A percentile compares a stretch with the other conserved stretches of the same genome.
These are phyloP conservation scores for Globisporangium heterothallicum DNA, from an alignment of 352 stramenopile genomes.

Conservation along the genomic window DNA sequence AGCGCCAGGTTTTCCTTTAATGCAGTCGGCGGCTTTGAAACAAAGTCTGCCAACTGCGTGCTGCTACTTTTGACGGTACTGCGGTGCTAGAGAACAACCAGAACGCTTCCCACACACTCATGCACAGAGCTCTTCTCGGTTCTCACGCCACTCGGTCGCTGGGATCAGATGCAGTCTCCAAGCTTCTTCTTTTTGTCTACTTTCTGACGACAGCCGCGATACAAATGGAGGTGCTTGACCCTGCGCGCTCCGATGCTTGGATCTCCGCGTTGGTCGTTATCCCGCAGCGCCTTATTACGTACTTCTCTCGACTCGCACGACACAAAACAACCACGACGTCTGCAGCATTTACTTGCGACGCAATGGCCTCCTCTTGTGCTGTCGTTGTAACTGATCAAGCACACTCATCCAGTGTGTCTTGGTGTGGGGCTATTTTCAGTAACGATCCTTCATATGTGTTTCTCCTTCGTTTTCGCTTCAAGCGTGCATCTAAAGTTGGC, in stretches of 20 bases:
- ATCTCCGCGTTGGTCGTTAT: no score
- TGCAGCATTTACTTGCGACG: background rate
- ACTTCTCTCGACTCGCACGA: background rate
- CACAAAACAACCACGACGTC: background rate
- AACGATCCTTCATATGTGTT: conserved; percentile 3
- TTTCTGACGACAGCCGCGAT: no score
- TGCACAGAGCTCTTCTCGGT: no score
- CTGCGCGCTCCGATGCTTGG: background rate
- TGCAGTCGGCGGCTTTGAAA: conserved; percentile 8
- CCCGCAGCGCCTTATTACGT: no score
- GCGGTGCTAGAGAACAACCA: background rate
- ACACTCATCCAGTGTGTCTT: background rate
- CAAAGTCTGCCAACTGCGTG: conserved; percentile 10
- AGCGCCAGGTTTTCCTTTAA: conserved; percentile 30
- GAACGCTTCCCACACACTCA: conserved; percentile 2
- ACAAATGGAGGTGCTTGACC: no score
- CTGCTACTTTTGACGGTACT: background rate
- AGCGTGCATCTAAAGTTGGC: conserved; percentile 8
- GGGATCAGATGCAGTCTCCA: no score
- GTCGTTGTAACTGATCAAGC: conserved; percentile 6
- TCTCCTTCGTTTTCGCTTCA: background rate
- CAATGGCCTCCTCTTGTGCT: background rate
- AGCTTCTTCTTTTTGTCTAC: no score
- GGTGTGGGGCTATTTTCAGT: conserved; percentile 2
- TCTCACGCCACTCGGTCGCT: no score